Evolutionary conservation across 345 rosid genomes (phyloP), one percentile per base, ranked within the genome.

Genomic region (Rubroshorea leprosula): DNA sequence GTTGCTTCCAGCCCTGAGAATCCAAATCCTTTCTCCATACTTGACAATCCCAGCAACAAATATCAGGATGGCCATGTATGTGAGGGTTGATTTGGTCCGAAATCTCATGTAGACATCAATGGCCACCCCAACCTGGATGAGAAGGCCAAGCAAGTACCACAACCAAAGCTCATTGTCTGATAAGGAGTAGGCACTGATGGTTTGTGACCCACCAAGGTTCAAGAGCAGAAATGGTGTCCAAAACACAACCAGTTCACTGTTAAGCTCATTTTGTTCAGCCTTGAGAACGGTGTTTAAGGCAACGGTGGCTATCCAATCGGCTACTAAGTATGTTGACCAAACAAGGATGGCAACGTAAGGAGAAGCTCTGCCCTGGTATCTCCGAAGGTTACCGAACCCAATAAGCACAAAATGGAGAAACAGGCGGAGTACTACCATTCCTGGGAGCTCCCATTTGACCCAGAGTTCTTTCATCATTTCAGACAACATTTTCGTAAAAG

Each of bases 121-220:
- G 0, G 75, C 75, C 2, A 60, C 54, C 1, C 63, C 70, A 0
- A 55, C 20, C 27, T 68, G 65, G 19, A 63, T 53, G 9, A 22
- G 22, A 12, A 68, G 31, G n/a, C 57, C 70, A 2, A 61, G 58
- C 5, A 66, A 45, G 45, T 67, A 62, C 35, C 80, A 57, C 3
- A 54, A 12, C 77, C 79, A 74, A 15, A 67, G 23, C 23, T 78
- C 73, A 25, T 79, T 79, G 69, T 73, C 80, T 50, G 71, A 76
- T 21, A 73, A 1, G 14, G 78, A 19, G n/a, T 62, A 68, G 0
- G 74, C 65, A 0, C 72, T 71, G 17, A 74, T 68, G 7, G 55
- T 64, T 10, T 58, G 57, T 4, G 73, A 69, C 5, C 78, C 71
- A 11, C 76, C 76, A 0, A 67, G 50, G 44, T 75, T 74, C 53